phyloP scores from a whole-genome alignment of 225 moss, liverwort and hornwort genomes.

The Takakia lepidozioides region DNA sequence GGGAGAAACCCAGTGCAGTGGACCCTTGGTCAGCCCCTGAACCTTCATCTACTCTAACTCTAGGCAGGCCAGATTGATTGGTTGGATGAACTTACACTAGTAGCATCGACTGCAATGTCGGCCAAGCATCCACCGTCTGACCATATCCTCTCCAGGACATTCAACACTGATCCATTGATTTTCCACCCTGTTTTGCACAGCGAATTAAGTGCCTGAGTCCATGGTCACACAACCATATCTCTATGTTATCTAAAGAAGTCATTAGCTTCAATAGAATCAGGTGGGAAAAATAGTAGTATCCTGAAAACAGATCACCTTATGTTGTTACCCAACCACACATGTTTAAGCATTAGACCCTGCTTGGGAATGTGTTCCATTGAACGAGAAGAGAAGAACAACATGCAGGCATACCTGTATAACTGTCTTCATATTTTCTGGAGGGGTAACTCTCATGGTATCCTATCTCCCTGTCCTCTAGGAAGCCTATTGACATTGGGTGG shows the following conservation, averaged over 20 bases:
- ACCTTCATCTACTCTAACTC: not conserved
- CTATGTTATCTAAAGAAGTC: no score
- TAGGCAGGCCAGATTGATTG: not conserved
- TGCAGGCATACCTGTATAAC: constrained; percentile 46
- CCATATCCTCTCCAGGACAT: constrained; percentile 79
- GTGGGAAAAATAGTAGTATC: no score
- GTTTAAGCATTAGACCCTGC: no score
- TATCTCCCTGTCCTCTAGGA: no score
- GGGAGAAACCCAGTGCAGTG: not conserved
- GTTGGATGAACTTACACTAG: constrained; percentile 46
- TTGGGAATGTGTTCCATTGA: no score
- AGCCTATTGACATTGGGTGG: no score
- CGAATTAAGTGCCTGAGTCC: constrained; percentile 88
- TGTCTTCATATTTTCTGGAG: constrained; percentile 22
- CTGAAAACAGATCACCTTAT: no score
- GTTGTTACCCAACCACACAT: no score
- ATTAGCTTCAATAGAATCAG: no score
- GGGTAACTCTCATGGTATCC: constrained; percentile 35
- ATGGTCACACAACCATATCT: no score
- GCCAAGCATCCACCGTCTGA: constrained; percentile 68
- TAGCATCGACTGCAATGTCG: constrained; percentile 71
- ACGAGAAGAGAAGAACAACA: no score
- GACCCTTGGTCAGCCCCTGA: constrained; percentile 17
- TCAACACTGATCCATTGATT: constrained; percentile 54
- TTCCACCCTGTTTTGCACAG: constrained; percentile 71